Evolutionary conservation across 2,329 filamentous ascomycete genomes (phyloP), one percentile per base, ranked within the genome.

Genomic region (Calycina herbarum): DNA sequence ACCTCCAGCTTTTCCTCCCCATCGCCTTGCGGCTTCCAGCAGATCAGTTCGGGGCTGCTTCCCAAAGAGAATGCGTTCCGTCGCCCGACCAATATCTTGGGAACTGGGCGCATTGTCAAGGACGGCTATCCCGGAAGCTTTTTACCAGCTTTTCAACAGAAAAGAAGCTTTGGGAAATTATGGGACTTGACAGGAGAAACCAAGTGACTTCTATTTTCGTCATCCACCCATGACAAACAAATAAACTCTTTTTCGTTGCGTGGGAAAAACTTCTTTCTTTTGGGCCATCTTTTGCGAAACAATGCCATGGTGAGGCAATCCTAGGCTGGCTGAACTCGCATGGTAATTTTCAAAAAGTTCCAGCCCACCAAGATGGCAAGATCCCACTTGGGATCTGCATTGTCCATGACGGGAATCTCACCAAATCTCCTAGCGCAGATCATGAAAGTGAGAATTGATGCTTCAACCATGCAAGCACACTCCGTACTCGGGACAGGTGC

Each of bases 1-100:
- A 54, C 20, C 20, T 54, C 48, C 48, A 54, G 48, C 48, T 54
- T 24, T 24, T 10, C 11, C 24, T 54, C 8, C 48, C 48, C 48
- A 54, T 40, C 7, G 27, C 48, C 48, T 24, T 54, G 56, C 56
- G 56, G 31, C 29, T 31, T 57, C 31, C 56, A 57, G 56, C 56
- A 57, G 29, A 57, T 35, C 29, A n/a, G 29, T 17, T 57, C 56
- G 56, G 56, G 31, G 56, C 56, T 57, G 56, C 56, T 57, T 31
- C 29, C 29, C 56, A 57, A 57, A 57, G 13, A 15, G 27, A 3
- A 27, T 5, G n/a, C 27, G 29, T n/a, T 57, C 31, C 56, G 56
- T 57, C 29, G 56, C 56, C 56, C 56, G 13, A 57, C 56, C 56
- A 35, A 57, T 33, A 57, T 35, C 56, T 57, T 57, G 56, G 56